Base-by-base conservation (phyloP, 1,139 yeast species). In the Sugiyamaella xylanicola region DNA sequence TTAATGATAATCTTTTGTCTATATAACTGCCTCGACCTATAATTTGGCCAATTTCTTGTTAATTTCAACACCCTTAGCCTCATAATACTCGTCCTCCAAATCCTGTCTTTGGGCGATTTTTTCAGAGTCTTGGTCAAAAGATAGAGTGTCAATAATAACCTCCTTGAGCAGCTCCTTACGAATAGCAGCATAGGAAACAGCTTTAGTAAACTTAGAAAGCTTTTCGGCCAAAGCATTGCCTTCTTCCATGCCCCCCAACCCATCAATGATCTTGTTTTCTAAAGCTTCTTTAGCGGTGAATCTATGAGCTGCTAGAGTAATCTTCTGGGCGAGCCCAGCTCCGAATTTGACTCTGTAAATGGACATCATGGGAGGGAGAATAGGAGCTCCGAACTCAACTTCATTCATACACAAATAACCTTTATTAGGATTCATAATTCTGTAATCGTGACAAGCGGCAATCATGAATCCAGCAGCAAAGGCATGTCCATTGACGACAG, bases 381-480 rank as follows among this genome's bases (percentile, higher is more conserved):
- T 61, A 19, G 72, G 72, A 4, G 76, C 72, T 15, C 75, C 76
- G 55, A 73, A 73, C 50, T 65, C 68, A 21, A 73, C 57, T 59
- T 73, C 77, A 59, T 73, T 73, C 70, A 73, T 66, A 60, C 76
- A 73, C 54, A 73, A 56, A 56, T 62, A 73, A 19, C 77, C 77
- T 56, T 61, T 65, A 3, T 59, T 55, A 7, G 73, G 74, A 57
- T 74, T 73, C 76, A 72, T 72, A 44, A 73, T 68, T 9, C 73
- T 54, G 62, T 70, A 73, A 60, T 73, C 77, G 56, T 72, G 74
- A 60, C 72, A 68, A 37, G 70, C 67, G 2, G 74, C 72, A 46
- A 72, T 51, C 67, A 72, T 69, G 56, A 72, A 72, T 1, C 75
- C 77, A 1, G 74, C 77, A 1, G 77, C 77, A 61, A 73, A 73